These are phyloP conservation scores for Podospora conica DNA, from an alignment of 495 filamentous ascomycete genomes.

Conservation along the genomic window DNA sequence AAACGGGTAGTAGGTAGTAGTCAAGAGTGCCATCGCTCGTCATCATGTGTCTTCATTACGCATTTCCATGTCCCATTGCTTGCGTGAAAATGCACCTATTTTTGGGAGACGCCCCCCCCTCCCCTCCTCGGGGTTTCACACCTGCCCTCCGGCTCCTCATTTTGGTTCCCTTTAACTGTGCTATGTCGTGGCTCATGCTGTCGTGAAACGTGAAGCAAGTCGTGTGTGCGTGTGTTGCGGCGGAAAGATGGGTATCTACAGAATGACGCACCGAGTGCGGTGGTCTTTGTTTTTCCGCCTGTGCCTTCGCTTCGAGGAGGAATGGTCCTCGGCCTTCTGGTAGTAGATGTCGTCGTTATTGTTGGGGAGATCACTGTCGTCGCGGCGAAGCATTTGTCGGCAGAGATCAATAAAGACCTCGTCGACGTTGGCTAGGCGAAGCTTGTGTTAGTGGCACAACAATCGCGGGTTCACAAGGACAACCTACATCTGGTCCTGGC, in stretches of 20 bases:
- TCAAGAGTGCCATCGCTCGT: not conserved
- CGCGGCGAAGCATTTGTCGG: constrained; percentile 79
- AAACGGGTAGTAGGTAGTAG: not conserved
- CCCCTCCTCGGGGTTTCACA: not conserved
- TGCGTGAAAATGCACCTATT: not conserved
- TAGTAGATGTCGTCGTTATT: constrained; percentile 36
- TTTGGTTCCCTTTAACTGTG: not conserved
- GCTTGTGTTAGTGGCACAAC: not conserved
- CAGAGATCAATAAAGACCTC: constrained; percentile 93
- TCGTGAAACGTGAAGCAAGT: not conserved
- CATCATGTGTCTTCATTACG: not conserved
- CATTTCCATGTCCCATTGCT: not conserved
- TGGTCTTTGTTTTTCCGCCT: constrained; percentile 22
- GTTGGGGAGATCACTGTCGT: constrained; percentile 42
- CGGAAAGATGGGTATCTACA: constrained; percentile 12
- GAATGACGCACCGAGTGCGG: constrained; percentile 21
- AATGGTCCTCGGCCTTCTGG: constrained; percentile 22
- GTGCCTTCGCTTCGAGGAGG: constrained; percentile 12
- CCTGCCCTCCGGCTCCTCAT: not conserved
- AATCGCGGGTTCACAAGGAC: not conserved
- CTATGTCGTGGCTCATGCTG: constrained; percentile 10
- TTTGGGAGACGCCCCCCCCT: not conserved
- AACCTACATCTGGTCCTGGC: constrained; percentile 61
- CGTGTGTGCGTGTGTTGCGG: not conserved
- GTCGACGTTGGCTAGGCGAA: constrained; percentile 68